Evolutionary conservation across 768 basidiomycete species (phyloP).

Genomic region (Asterophora parasitica): DNA sequence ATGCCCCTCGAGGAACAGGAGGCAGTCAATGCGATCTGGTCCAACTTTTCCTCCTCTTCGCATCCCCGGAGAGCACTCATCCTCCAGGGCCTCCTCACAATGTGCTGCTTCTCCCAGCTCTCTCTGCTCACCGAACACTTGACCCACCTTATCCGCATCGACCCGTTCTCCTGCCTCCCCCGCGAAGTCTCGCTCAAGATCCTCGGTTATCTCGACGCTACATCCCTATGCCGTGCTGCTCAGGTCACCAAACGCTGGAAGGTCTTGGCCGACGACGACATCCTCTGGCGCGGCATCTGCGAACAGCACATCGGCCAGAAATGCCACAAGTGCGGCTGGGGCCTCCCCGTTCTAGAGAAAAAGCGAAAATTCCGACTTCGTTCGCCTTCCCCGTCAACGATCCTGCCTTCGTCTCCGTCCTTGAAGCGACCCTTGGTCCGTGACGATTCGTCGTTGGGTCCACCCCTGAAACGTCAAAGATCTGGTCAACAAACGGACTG

Average conservation of each 20-base stretch:
- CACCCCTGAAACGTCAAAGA: conserved; percentile 51
- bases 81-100: conserved; percentile 93
- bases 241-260: conserved; percentile 88
- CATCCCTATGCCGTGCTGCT: conserved; percentile 87
- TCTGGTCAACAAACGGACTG: conserved; percentile 22
- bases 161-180: conserved; percentile 88
- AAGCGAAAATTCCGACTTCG: conserved; percentile 44
- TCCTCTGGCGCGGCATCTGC: conserved; percentile 94
- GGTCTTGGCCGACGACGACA: conserved; percentile 87
- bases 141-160: conserved; percentile 88
- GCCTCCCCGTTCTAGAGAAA: conserved; percentile 84
- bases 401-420: conserved; percentile 11
- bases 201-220: conserved; percentile 86
- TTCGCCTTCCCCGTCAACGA: conserved; percentile 20
- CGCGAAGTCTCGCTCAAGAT: conserved; percentile 86
- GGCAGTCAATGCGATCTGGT: conserved; percentile 90
- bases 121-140: conserved; percentile 94
- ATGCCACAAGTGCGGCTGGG: conserved; percentile 97
- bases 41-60: conserved; percentile 91
- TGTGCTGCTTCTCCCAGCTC: conserved; percentile 99
- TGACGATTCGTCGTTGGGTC: conserved; percentile 21
- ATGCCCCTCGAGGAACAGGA: conserved; percentile 83
- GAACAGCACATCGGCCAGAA: conserved; percentile 98
- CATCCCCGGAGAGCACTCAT: conserved; percentile 90
- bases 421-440: conserved; percentile 38